Conservation (phyloP, 2,329 filamentous ascomycete genomes). For the Fonsecaea erecta region DNA sequence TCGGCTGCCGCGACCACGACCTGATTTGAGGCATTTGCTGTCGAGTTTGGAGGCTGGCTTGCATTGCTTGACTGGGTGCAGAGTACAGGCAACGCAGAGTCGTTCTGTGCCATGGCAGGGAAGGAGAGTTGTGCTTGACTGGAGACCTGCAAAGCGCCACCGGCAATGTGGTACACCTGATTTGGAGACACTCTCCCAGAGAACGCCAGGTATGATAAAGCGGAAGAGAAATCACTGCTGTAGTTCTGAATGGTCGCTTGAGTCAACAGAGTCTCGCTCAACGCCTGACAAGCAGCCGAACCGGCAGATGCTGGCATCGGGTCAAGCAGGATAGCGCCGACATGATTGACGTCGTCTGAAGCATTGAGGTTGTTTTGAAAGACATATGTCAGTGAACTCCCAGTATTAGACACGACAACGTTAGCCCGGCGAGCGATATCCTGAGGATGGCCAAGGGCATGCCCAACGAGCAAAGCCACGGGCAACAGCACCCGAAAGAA, state of each 20-base stretch:
- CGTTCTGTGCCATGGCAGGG: slow-evolving; percentile 38
- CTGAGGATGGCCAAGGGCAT: slow-evolving; percentile 14
- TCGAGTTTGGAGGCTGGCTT: slow-evolving; percentile 42
- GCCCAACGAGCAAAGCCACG: slow-evolving; percentile 10
- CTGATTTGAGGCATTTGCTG: slow-evolving; percentile 45
- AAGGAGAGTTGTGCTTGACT: slow-evolving; percentile 43
- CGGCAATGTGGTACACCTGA: slow-evolving; percentile 51
- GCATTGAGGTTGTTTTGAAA: slow-evolving; percentile 62
- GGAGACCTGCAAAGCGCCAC: slow-evolving; percentile 47
- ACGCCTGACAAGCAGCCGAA: slow-evolving; percentile 50
- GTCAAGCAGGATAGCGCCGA: slow-evolving; percentile 58
- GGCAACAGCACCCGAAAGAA: slow-evolving; percentile 18
- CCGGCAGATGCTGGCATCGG: slow-evolving; percentile 47
- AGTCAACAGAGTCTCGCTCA: slow-evolving; percentile 56
- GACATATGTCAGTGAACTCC: slow-evolving; percentile 55
- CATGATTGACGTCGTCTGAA: slow-evolving; percentile 58
- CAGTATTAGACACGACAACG: slow-evolving; percentile 40
- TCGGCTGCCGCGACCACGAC: slow-evolving; percentile 48
- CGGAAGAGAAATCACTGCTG: slow-evolving; percentile 51
- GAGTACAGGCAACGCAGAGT: slow-evolving; percentile 51
- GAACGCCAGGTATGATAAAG: slow-evolving; percentile 54
- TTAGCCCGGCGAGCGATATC: slow-evolving; percentile 7
- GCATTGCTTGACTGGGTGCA: slow-evolving; percentile 55
- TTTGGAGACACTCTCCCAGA: slow-evolving; percentile 44
- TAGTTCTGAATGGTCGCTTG: slow-evolving; percentile 50